Evolutionary conservation across 768 basidiomycete genomes (phyloP).

Genomic region (Tricholoma sp.): DNA sequence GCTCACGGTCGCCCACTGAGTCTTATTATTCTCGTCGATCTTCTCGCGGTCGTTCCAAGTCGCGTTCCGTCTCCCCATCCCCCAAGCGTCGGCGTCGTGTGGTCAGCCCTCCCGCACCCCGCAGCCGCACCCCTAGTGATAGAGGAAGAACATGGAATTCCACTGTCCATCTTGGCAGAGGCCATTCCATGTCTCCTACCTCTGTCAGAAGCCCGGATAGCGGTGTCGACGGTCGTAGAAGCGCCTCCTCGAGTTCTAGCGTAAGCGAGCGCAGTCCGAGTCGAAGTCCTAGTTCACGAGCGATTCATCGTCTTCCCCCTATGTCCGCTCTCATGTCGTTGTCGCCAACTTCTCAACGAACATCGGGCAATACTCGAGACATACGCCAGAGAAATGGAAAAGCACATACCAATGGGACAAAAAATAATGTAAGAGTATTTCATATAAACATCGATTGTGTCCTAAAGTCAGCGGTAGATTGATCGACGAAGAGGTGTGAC

Average conservation of each 20-base stretch:
- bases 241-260: constrained; percentile 50
- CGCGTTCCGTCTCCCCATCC: constrained; percentile 54
- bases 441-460: background rate
- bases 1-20: constrained; percentile 56
- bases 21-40: constrained; percentile 64
- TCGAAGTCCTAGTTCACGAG: constrained; percentile 47
- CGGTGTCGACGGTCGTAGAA: constrained; percentile 36
- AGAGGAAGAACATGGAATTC: constrained; percentile 34
- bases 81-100: constrained; percentile 50
- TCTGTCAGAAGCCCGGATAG: constrained; percentile 30
- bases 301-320: constrained; percentile 60
- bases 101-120: constrained; percentile 41
- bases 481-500: constrained; percentile 12
- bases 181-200: constrained; percentile 34
- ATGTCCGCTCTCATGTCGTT: constrained; percentile 30
- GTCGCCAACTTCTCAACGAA: constrained; percentile 18
- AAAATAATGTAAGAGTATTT: constrained; percentile 23
- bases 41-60: constrained; percentile 60
- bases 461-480: constrained; percentile 3
- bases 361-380: constrained; percentile 13
- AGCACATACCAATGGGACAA: constrained; percentile 30
- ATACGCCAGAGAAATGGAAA: constrained; percentile 32
- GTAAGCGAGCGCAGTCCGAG: constrained; percentile 55
- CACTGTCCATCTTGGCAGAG: constrained; percentile 14
- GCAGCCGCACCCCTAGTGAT: constrained; percentile 46